phyloP scores from a whole-genome alignment of 148 eudicot genomes.

The Chenopodium suecicum region DNA sequence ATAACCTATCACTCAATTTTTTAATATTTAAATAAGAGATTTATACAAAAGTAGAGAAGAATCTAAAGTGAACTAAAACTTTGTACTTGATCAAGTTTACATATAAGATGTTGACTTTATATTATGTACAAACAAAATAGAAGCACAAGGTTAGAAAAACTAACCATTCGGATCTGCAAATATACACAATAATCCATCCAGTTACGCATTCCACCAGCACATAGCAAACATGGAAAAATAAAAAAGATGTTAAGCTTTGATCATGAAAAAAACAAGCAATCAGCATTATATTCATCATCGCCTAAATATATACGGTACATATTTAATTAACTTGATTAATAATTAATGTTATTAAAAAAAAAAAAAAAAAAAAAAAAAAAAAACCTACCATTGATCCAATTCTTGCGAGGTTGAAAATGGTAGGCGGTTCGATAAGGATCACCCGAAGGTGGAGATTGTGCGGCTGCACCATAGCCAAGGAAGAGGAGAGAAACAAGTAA shows the following conservation, averaged over 20 bases:
- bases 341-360: too few species aligned
- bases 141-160: conserved; percentile 5
- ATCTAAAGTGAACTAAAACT: too few species aligned
- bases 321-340: too few species aligned
- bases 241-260: conserved; percentile 13
- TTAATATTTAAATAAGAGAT: too few species aligned
- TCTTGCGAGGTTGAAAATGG: conserved; percentile 69
- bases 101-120: background rate
- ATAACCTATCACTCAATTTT: too few species aligned
- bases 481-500: conserved; percentile 15
- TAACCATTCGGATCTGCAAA: conserved; percentile 68
- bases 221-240: background rate
- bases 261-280: background rate
- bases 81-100: too few species aligned
- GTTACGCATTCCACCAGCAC: conserved; percentile 18
- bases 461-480: conserved; percentile 29
- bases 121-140: background rate
- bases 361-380: background rate
- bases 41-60: too few species aligned
- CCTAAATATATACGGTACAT: background rate
- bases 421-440: conserved; percentile 50
- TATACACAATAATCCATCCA: background rate
- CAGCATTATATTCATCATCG: too few species aligned
- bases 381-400: conserved; percentile 68
- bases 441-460: conserved; percentile 20